Base-by-base conservation (phyloP, 108 stramenopile species). In the Parmales sp. region DNA sequence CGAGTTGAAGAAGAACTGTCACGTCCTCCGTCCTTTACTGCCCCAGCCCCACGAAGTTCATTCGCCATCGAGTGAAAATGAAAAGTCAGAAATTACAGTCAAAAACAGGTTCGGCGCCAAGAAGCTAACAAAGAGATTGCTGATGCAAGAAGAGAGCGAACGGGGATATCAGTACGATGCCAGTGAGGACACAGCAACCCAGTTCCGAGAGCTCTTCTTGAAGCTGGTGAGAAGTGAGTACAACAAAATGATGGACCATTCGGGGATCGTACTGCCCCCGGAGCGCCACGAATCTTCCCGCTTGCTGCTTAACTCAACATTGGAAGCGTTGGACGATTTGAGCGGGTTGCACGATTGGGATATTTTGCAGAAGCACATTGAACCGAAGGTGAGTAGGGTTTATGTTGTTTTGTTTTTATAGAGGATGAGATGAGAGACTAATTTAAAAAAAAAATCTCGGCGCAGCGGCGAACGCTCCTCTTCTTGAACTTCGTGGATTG, bases 201-300 rank as follows among this genome's bases (percentile, higher is more conserved):
- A n/a, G n/a, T n/a, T n/a, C 22, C 46, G 46, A n/a, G 46, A 48
- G 46, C 46, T 48, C 3, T 18, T 48, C 22, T 23, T 48, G 22
- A 48, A 48, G 46, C 23, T 48, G 22, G 46, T 48, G 3, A 6
- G 46, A 48, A 23, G 22, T 23, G 46, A 48, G 46, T 48, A 48
- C 46, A 48, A 48, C 46, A 23, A 48, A n/a, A 48, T 48, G 46
- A 48, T 48, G 22, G 46, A 48, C 46, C 46, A 48, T 23, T 23
- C 22, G 46, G 46, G 22, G 16, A 48, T 48, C 46, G 23, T 48
- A 3, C 16, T 48, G 8, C 46, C 46, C 46, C 46, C 46, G 8
- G 46, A 48, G 46, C 19, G 46, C 22, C 46, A 48, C 46, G 46
- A 48, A 23, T n/a, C 46, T 3, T 23, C 22, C 46, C 46, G 46